phyloP scores from a whole-genome alignment of 108 stramenopile genomes.

The Fragilariopsis cylindrus region DNA sequence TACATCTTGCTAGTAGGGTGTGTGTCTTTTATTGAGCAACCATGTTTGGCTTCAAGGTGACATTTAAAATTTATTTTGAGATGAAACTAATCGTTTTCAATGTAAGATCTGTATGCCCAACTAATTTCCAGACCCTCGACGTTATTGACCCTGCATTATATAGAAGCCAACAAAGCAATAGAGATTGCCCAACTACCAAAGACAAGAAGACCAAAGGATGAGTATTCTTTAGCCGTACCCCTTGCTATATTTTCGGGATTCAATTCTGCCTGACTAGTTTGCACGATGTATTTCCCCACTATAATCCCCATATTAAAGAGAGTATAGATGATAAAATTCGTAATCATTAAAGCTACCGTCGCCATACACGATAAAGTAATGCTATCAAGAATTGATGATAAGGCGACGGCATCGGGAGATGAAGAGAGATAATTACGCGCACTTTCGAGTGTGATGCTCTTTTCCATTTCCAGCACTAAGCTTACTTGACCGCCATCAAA shows the following conservation, averaged over 20 bases:
- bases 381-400: constrained; percentile 1
- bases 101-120: no score
- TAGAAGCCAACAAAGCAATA: not conserved
- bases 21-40: no score
- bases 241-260: constrained; percentile 8
- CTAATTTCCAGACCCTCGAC: no score
- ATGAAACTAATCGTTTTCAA: no score
- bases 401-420: constrained; percentile 11
- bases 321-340: constrained; percentile 1
- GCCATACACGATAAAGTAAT: not conserved
- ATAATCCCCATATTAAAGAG: not conserved
- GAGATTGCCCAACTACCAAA: constrained; percentile 7
- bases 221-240: constrained; percentile 13
- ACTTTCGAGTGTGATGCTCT: constrained; percentile 2
- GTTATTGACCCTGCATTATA: not conserved
- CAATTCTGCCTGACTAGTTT: constrained; percentile 7
- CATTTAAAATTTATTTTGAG: no score
- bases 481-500: not conserved
- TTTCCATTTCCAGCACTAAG: not conserved
- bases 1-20: no score
- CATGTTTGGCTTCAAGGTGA: no score
- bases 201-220: constrained; percentile 5
- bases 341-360: constrained; percentile 4
- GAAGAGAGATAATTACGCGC: constrained; percentile 3
- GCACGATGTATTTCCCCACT: constrained; percentile 9